Percentiles rank a stretch among this genome's conserved stretches.
Conservation (phyloP, 768 basidiomycete species). For the Termitomyces sp. region DNA sequence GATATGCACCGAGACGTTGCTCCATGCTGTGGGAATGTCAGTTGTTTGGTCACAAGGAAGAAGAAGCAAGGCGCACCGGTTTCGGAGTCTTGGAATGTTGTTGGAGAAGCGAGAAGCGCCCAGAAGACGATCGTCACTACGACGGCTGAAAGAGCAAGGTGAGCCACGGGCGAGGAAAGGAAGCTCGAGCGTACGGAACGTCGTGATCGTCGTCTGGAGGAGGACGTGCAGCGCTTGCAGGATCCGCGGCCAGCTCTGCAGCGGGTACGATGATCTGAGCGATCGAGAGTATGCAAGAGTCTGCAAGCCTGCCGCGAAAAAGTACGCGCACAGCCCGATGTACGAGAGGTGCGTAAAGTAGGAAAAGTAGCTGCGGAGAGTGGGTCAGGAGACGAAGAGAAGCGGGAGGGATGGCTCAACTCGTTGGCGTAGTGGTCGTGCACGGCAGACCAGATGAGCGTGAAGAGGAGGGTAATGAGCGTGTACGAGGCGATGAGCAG, state of each 20-base stretch:
- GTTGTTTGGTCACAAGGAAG: too few species aligned
- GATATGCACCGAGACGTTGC: conserved; percentile 53
- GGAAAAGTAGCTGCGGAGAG: background rate
- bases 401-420: conserved; percentile 10
- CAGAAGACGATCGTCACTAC: too few species aligned
- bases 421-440: conserved; percentile 22
- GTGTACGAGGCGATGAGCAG: conserved; percentile 46
- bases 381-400: background rate
- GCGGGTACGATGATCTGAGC: conserved; percentile 30
- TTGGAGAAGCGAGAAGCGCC: too few species aligned
- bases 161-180: too few species aligned
- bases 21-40: conserved; percentile 37
- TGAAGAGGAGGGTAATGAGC: conserved; percentile 33
- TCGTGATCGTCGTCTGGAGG: conserved; percentile 42
- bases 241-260: conserved; percentile 52
- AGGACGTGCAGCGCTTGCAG: conserved; percentile 55
- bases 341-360: conserved; percentile 55
- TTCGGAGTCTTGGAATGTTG: too few species aligned
- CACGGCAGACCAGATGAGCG: conserved; percentile 28
- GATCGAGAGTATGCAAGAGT: conserved; percentile 34
- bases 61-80: too few species aligned
- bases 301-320: conserved; percentile 53
- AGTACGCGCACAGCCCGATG: conserved; percentile 57
- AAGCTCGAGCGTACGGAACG: conserved; percentile 47
- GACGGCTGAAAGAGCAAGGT: too few species aligned